Conservation (phyloP, 495 filamentous ascomycete species). For the Xylaria scruposa region DNA sequence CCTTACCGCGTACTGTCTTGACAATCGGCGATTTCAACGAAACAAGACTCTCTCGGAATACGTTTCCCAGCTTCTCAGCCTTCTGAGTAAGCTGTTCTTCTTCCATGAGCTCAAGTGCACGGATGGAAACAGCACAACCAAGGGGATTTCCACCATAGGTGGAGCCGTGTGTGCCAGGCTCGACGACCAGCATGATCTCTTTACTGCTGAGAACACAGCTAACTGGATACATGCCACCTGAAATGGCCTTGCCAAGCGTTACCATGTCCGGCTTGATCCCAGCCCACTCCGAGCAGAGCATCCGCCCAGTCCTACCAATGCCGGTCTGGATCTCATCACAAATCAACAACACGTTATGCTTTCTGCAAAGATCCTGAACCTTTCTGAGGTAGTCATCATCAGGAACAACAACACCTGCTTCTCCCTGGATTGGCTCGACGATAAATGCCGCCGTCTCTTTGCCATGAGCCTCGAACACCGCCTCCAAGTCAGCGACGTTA, state of each 20-base stretch:
- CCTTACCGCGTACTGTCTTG: conserved; percentile 86
- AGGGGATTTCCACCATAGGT: conserved; percentile 98
- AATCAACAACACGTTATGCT: conserved; percentile 93
- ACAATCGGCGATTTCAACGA: conserved; percentile 79
- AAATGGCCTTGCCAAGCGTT: conserved; percentile 95
- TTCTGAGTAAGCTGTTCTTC: conserved; percentile 88
- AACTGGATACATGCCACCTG: conserved; percentile 98
- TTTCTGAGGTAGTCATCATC: conserved; percentile 85
- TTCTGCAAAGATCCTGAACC: conserved; percentile 85
- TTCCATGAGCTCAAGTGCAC: conserved; percentile 90
- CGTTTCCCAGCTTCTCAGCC: conserved; percentile 77
- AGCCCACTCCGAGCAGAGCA: conserved; percentile 94
- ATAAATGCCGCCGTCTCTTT: conserved; percentile 90
- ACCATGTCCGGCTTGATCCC: conserved; percentile 95
- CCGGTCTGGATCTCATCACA: conserved; percentile 99
- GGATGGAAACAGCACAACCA: conserved; percentile 95
- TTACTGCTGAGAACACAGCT: conserved; percentile 88
- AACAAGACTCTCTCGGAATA: conserved; percentile 81
- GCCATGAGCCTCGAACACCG: conserved; percentile 79
- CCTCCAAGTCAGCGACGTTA: conserved; percentile 79
- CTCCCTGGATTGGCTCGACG: conserved; percentile 97
- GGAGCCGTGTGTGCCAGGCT: conserved; percentile 94
- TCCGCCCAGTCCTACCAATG: conserved; percentile 90
- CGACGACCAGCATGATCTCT: conserved; percentile 96
- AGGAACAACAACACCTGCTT: conserved; percentile 96